These are phyloP conservation scores for Microbotryum saponariae DNA, from an alignment of 1,284 basidiomycete species.

Conservation along the genomic window DNA sequence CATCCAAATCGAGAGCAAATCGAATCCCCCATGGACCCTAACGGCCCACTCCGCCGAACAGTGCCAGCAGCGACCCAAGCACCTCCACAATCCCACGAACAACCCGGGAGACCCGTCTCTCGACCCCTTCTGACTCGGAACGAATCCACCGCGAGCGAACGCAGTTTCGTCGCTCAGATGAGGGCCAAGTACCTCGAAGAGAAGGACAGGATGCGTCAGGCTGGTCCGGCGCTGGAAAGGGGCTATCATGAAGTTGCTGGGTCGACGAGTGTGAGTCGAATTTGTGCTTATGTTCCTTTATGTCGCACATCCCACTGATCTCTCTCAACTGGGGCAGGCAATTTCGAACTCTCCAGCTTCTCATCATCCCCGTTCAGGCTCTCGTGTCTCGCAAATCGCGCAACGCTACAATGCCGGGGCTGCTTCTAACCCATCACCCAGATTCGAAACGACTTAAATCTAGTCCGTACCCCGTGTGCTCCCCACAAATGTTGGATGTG, in stretches of 20 bases:
- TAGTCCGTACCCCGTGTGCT: not conserved
- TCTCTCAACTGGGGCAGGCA: not conserved
- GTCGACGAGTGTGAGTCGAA: too few species aligned
- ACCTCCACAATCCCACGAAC: too few species aligned
- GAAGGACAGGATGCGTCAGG: not conserved
- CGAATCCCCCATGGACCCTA: too few species aligned
- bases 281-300: too few species aligned
- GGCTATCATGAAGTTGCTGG: not conserved
- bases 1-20: too few species aligned
- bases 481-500: not conserved
- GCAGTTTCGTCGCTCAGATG: constrained; percentile 1
- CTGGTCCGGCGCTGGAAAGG: not conserved
- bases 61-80: too few species aligned
- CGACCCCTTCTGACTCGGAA: not conserved
- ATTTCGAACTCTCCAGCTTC: not conserved
- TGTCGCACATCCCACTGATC: not conserved
- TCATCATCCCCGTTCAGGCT: not conserved
- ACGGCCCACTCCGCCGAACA: too few species aligned
- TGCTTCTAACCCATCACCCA: not conserved
- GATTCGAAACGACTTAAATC: not conserved
- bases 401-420: not conserved
- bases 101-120: too few species aligned
- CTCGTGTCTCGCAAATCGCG: not conserved
- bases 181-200: not conserved
- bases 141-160: not conserved